phyloP scores from a whole-genome alignment of 176 grass and related monocot genomes.

The Avena atlantica region DNA sequence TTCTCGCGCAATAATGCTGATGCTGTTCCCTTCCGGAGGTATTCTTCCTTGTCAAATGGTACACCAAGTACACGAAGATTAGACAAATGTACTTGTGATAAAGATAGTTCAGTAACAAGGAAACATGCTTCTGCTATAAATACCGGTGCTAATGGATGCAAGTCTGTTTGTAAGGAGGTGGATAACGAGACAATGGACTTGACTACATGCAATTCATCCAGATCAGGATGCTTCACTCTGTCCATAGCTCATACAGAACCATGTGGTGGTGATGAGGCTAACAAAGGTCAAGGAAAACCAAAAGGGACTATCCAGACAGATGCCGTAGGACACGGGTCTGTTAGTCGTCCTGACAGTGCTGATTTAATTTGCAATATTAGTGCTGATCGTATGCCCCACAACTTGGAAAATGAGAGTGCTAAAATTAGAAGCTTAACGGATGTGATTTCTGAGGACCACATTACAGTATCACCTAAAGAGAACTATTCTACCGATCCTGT shows the following conservation, averaged over 20 bases:
- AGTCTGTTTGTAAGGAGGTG: slow-evolving; percentile 2
- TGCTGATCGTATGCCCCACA: slow-evolving; percentile 16
- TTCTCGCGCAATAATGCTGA: neutral
- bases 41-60: slow-evolving; percentile 17
- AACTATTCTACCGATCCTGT: neutral
- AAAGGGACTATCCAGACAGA: neutral
- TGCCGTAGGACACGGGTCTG: neutral
- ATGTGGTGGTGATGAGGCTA: slow-evolving; percentile 1
- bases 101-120: slow-evolving; percentile 15
- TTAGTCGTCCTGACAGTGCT: neutral
- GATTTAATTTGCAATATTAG: neutral
- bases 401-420: slow-evolving; percentile 1
- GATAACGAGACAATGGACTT: neutral
- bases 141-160: neutral
- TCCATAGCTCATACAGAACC: neutral
- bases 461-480: slow-evolving; percentile 22
- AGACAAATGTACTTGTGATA: slow-evolving; percentile 9
- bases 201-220: neutral
- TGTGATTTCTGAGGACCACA: neutral
- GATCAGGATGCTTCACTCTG: neutral
- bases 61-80: slow-evolving; percentile 5
- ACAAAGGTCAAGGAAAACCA: neutral
- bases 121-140: slow-evolving; percentile 18
- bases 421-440: neutral
- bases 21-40: neutral